These are phyloP conservation scores for Blastocystis sp. DNA, from an alignment of 352 stramenopile species.

Conservation along the genomic window DNA sequence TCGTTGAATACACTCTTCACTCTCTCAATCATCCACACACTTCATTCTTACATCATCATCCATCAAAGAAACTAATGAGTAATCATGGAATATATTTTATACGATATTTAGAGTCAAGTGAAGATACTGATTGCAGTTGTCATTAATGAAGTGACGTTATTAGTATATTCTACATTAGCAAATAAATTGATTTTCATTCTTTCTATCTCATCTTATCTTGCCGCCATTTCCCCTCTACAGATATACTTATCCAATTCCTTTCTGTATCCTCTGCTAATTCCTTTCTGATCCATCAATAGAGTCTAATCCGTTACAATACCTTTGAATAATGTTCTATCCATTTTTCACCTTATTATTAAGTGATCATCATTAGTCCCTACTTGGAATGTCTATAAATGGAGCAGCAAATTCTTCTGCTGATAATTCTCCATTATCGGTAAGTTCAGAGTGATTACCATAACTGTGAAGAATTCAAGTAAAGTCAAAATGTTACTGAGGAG, in stretches of 20 bases:
- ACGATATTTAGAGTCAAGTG: too few relatives aligned
- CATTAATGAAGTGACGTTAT: too few relatives aligned
- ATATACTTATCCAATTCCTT: background rate
- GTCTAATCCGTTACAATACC: background rate
- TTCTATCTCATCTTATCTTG: too few relatives aligned
- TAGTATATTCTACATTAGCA: too few relatives aligned
- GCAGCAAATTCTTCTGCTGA: background rate
- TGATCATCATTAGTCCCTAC: background rate
- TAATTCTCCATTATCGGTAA: background rate
- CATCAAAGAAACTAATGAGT: background rate
- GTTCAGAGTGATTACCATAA: background rate
- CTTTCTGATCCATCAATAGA: background rate
- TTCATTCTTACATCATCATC: background rate
- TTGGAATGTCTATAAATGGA: background rate
- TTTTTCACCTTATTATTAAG: background rate
- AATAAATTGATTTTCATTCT: too few relatives aligned
- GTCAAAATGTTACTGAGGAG: conserved; percentile 34
- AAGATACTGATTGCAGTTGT: too few relatives aligned
- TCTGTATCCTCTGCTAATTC: background rate
- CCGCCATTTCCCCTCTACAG: too few relatives aligned
- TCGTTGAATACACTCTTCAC: conserved; percentile 83
- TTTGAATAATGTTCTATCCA: background rate
- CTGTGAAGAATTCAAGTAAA: conserved; percentile 42
- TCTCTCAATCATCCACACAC: background rate
- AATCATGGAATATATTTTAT: too few relatives aligned